A percentile compares a stretch with the other conserved stretches of the same genome.
phyloP scores from a whole-genome alignment of 73 alveolate species.

The Tetrahymena malaccensis region DNA sequence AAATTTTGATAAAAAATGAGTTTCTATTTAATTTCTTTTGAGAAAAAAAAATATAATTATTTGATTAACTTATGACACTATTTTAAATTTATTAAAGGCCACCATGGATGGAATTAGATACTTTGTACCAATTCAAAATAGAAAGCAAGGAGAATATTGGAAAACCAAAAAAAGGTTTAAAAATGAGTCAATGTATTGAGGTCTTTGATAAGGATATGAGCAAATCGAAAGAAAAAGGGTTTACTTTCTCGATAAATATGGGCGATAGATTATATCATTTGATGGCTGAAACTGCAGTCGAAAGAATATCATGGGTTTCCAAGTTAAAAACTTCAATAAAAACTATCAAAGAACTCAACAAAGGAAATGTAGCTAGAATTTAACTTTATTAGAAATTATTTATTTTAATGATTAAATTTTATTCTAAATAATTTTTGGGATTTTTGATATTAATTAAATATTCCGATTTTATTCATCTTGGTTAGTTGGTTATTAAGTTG shows the following conservation, averaged over 20 bases:
- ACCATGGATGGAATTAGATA: slow-evolving; percentile 69
- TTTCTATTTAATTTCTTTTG: neutral
- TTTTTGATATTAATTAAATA: too few relatives aligned
- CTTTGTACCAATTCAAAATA: slow-evolving; percentile 42
- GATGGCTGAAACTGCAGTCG: slow-evolving; percentile 56
- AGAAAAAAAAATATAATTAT: neutral
- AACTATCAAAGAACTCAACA: slow-evolving; percentile 19
- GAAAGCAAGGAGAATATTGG: slow-evolving; percentile 52
- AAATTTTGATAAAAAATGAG: too few relatives aligned
- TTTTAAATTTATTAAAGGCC: slow-evolving; percentile 20
- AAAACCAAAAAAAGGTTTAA: slow-evolving; percentile 52
- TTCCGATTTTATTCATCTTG: too few relatives aligned
- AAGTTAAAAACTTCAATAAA: slow-evolving; percentile 11
- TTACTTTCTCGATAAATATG: slow-evolving; percentile 52
- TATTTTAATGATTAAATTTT: neutral
- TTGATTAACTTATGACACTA: neutral
- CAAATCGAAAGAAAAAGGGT: slow-evolving; percentile 65
- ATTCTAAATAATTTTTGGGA: too few relatives aligned
- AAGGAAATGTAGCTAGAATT: neutral
- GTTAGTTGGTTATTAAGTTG: too few relatives aligned
- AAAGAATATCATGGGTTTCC: slow-evolving; percentile 49
- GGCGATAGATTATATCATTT: slow-evolving; percentile 63
- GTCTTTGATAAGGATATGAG: slow-evolving; percentile 62
- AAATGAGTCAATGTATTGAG: slow-evolving; percentile 40
- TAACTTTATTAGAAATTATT: neutral